These are phyloP conservation scores for Tetradesmus lagerheimii DNA, from an alignment of 139 green algal species.

Conservation along the genomic window DNA sequence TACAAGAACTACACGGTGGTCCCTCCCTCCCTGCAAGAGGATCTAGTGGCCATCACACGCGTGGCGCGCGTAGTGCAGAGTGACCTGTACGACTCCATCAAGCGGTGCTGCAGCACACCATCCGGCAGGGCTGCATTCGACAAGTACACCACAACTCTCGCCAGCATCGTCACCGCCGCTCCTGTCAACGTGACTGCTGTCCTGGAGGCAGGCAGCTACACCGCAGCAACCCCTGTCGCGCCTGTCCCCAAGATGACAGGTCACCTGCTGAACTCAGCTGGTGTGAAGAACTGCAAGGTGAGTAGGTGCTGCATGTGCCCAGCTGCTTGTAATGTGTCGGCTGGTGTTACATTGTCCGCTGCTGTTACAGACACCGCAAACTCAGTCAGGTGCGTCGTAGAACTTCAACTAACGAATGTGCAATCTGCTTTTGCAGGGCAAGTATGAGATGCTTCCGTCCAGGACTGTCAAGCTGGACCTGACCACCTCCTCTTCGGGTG, in stretches of 20 bases:
- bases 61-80: slow-evolving; percentile 23
- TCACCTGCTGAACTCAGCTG: slow-evolving; percentile 10
- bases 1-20: background rate
- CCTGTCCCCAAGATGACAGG: background rate
- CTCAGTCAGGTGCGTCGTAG: too few relatives aligned
- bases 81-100: background rate
- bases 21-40: background rate
- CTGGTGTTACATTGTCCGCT: too few relatives aligned
- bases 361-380: too few relatives aligned
- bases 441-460: background rate
- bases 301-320: too few relatives aligned
- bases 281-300: slow-evolving; percentile 42
- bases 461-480: background rate
- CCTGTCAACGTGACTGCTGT: slow-evolving; percentile 1
- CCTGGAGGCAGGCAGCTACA: background rate
- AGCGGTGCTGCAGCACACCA: background rate
- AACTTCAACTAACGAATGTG: too few relatives aligned
- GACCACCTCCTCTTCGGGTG: background rate
- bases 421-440: background rate
- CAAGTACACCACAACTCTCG: background rate
- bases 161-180: background rate
- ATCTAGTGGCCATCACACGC: background rate
- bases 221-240: background rate
- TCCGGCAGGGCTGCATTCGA: background rate
- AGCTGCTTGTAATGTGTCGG: too few relatives aligned